A percentile compares a stretch with the other conserved stretches of the same genome.
These are phyloP conservation scores for Cordyceps militaris DNA, from an alignment of 2,329 filamentous ascomycete species.

Conservation along the genomic window DNA sequence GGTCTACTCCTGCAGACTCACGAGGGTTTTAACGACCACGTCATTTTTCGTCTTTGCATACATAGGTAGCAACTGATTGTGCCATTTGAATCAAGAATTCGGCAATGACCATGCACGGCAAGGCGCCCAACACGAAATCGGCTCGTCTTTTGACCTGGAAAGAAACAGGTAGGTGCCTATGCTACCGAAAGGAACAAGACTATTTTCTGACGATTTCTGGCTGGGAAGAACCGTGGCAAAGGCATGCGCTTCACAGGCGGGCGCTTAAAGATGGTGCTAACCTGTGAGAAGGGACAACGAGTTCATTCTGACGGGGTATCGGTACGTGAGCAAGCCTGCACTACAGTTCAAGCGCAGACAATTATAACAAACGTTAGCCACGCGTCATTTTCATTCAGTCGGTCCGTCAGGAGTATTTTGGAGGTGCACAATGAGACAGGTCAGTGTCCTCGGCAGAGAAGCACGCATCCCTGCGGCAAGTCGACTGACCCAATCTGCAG, in stretches of 20 bases:
- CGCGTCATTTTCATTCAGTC: constrained; percentile 16
- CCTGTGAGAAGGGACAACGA: constrained; percentile 15
- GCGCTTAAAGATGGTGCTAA: not conserved
- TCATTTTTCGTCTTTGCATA: not conserved
- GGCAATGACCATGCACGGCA: not conserved
- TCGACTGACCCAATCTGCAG: constrained; percentile 6
- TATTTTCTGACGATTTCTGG: not conserved
- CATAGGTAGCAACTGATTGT: not conserved
- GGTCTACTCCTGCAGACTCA: not conserved
- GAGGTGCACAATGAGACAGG: constrained; percentile 19
- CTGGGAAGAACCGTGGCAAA: constrained; percentile 18
- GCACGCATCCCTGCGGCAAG: not conserved
- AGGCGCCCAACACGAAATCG: not conserved
- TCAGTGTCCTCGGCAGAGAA: no score
- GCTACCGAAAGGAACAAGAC: not conserved
- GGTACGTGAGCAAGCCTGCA: constrained; percentile 8
- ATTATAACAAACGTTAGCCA: not conserved
- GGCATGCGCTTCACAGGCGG: not conserved
- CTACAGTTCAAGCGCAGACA: not conserved
- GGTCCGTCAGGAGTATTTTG: constrained; percentile 16
- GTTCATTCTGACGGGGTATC: constrained; percentile 17
- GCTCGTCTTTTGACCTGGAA: constrained; percentile 14
- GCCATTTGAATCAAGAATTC: not conserved
- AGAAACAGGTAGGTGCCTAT: constrained; percentile 8
- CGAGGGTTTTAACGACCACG: not conserved